Base-by-base conservation (phyloP, 2,329 filamentous ascomycete species). In the Aspergillus neoniger region DNA sequence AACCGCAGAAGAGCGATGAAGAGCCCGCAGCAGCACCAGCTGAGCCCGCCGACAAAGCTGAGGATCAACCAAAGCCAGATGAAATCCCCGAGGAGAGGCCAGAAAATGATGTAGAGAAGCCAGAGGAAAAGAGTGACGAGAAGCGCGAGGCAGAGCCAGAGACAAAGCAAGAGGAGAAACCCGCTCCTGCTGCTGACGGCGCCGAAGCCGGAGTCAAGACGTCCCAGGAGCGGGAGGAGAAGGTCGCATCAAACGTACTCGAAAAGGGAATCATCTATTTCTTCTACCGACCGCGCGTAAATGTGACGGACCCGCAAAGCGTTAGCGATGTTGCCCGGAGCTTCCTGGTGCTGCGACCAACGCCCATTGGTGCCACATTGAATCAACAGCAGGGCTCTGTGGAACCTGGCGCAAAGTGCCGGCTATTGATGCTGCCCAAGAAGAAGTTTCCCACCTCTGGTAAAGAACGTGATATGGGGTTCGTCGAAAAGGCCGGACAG, bases 201-300 rank as follows among this genome's bases (percentile, higher is more conserved):
- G 60, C 69, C 38, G 72, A 76, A 54, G 69, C 73, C 19, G 81
- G 83, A 1, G 74, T 86, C 5, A 77, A 80, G 60, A 77, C 82
- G 53, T 82, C 83, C 2, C 74, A 80, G 17, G 72, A 82, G 54
- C 81, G 84, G 44, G 81, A 82, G 67, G 75, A 82, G 48, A 75
- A 79, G 2, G 75, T 83, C 41, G 81, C 86, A 1, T 85, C 83
- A 5, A 87, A 81, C 61, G 86, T 96, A 23, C 82, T 96, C 2
- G 92, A 97, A 71, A 96, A 95, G 70, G 92, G 92, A 3, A 85
- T 95, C 67, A 88, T 96, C 67, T 96, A 96, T 81, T 96, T 96
- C 82, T 96, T 96, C 80, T 89, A 90, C 69, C 88, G 92, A 17
- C 87, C 87, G 7, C 88, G 91, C 12, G 91, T 96, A 39, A 86